These are phyloP conservation scores for Sporothrix humicola DNA, from an alignment of 2,329 filamentous ascomycete species.

Conservation along the genomic window DNA sequence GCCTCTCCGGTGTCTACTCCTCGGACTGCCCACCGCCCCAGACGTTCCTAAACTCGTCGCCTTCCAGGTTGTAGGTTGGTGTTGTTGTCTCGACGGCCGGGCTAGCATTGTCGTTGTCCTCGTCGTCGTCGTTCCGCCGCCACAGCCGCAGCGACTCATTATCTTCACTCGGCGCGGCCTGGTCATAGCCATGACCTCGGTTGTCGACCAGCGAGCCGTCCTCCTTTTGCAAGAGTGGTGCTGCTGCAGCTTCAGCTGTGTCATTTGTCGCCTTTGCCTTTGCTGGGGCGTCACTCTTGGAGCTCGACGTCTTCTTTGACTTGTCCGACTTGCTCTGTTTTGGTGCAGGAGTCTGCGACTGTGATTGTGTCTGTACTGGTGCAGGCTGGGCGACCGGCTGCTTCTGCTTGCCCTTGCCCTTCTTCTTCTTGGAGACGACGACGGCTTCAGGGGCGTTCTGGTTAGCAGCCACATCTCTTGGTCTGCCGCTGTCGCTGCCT, in stretches of 20 bases:
- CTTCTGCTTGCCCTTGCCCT: constrained; percentile 38
- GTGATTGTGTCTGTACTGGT: background rate
- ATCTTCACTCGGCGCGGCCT: constrained; percentile 5
- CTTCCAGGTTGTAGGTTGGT: constrained; percentile 38
- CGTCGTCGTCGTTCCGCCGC: constrained; percentile 31
- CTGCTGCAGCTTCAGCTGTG: background rate
- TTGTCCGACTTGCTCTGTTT: background rate
- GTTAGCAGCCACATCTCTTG: background rate
- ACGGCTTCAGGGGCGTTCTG: background rate
- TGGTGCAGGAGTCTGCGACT: background rate
- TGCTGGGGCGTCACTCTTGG: background rate
- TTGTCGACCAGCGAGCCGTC: constrained; percentile 6
- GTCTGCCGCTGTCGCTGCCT: background rate
- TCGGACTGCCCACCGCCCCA: constrained; percentile 35
- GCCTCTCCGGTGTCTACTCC: background rate
- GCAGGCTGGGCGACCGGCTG: constrained; percentile 34
- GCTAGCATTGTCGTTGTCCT: constrained; percentile 1
- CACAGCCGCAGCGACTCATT: constrained; percentile 39
- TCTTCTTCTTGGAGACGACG: constrained; percentile 37
- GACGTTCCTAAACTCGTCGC: constrained; percentile 39
- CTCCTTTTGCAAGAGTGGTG: background rate
- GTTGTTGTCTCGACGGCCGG: background rate
- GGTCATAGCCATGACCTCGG: background rate
- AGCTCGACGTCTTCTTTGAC: background rate
- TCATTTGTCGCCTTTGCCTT: background rate